Conservation (phyloP, 1,284 basidiomycete species). For the Malassezia psittaci region DNA sequence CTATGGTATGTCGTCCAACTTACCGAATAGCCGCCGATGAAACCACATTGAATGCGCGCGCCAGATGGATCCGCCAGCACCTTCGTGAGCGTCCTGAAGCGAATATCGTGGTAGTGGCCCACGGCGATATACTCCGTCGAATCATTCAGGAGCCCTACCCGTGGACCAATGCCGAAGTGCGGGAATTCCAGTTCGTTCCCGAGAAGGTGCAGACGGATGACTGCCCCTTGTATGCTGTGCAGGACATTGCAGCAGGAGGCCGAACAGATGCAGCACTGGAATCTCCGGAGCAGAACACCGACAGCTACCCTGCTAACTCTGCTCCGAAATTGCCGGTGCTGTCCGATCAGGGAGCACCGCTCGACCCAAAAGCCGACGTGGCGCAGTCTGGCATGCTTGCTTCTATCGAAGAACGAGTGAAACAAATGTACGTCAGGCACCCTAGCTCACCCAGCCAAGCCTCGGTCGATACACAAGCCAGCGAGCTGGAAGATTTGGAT, state of each 20-base stretch:
- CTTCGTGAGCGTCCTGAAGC: slow-evolving; percentile 38
- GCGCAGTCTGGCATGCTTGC: slow-evolving; percentile 17
- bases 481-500: slow-evolving; percentile 36
- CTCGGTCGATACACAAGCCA: slow-evolving; percentile 26
- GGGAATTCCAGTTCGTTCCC: slow-evolving; percentile 36
- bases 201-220: slow-evolving; percentile 26
- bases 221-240: slow-evolving; percentile 26
- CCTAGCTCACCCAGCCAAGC: slow-evolving; percentile 18
- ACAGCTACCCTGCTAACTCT: background rate
- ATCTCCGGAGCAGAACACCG: background rate
- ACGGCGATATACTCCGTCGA: slow-evolving; percentile 44
- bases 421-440: slow-evolving; percentile 15
- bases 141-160: slow-evolving; percentile 24
- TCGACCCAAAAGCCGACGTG: background rate
- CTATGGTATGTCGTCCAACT: slow-evolving; percentile 21
- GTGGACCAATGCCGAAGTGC: slow-evolving; percentile 46
- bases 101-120: slow-evolving; percentile 43
- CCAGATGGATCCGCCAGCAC: slow-evolving; percentile 44
- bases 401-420: slow-evolving; percentile 27
- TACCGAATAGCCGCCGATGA: slow-evolving; percentile 26
- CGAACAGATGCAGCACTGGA: background rate
- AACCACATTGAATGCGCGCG: slow-evolving; percentile 31
- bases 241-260: slow-evolving; percentile 30
- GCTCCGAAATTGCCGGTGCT: background rate
- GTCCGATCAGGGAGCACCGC: background rate